Percentiles rank a stretch among this genome's conserved stretches.
Evolutionary conservation across 1,139 yeast genomes (phyloP).

Genomic region (Candida neerlandica): DNA sequence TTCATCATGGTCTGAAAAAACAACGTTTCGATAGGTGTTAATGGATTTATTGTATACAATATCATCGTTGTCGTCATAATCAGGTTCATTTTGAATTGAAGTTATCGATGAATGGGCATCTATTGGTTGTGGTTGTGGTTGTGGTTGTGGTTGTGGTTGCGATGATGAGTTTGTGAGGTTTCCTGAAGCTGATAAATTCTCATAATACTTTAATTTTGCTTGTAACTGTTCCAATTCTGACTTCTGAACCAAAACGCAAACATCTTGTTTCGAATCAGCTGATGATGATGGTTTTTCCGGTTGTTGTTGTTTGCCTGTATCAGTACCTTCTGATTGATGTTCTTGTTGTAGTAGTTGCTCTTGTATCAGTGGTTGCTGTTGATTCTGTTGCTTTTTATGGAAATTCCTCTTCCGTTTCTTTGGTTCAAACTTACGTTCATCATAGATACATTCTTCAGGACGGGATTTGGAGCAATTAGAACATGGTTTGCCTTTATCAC

Average conservation of each 20-base stretch:
- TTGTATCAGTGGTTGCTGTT: neutral
- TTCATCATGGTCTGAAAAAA: slow-evolving; percentile 17
- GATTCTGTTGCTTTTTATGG: neutral
- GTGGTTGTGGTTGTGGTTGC: neutral
- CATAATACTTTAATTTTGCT: slow-evolving; percentile 15
- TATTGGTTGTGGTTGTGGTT: neutral
- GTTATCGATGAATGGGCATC: neutral
- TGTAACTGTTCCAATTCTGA: slow-evolving; percentile 18
- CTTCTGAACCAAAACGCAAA: slow-evolving; percentile 17
- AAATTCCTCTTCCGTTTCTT: slow-evolving; percentile 2
- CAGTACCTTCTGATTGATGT: neutral
- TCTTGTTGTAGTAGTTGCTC: neutral
- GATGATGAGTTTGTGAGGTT: too few relatives aligned
- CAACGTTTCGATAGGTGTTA: slow-evolving; percentile 10
- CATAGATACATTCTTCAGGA: slow-evolving; percentile 15
- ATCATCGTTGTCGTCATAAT: slow-evolving; percentile 3
- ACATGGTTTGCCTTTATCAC: slow-evolving; percentile 46
- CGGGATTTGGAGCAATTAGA: slow-evolving; percentile 38
- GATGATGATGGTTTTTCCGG: neutral
- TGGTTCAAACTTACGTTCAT: slow-evolving; percentile 11
- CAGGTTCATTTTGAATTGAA: neutral
- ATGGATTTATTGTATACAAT: slow-evolving; percentile 14
- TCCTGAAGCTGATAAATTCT: neutral
- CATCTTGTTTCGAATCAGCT: slow-evolving; percentile 11
- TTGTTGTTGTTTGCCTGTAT: neutral